Evolutionary conservation across 169 alveolate genomes (phyloP).

Genomic region (Eimeria sp.): DNA sequence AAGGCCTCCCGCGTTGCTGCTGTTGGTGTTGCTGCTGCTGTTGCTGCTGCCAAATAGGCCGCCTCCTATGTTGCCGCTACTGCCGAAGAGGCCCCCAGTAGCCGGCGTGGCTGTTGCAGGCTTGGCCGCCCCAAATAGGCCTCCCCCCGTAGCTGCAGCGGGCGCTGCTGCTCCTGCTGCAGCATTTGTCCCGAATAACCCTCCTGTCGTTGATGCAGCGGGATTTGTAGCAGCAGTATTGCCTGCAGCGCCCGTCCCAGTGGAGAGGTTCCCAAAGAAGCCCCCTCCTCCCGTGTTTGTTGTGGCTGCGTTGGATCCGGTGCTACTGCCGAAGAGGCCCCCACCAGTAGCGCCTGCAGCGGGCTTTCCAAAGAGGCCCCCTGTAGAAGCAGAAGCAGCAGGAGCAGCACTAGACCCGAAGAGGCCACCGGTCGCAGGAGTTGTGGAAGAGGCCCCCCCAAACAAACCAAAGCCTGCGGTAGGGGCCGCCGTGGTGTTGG

Average conservation of each 20-base stretch:
- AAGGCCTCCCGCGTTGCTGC: neutral
- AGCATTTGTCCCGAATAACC: constrained; percentile 17
- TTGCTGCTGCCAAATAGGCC: constrained; percentile 43
- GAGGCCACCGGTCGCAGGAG: constrained; percentile 9
- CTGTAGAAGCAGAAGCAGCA: neutral
- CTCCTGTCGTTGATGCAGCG: neutral
- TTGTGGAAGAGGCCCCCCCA: neutral
- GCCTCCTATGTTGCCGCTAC: constrained; percentile 14
- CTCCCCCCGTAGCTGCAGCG: constrained; percentile 8
- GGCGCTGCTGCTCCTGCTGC: constrained; percentile 30
- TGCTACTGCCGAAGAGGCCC: neutral
- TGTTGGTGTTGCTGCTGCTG: neutral
- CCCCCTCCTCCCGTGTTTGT: neutral
- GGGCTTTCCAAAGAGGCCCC: constrained; percentile 53
- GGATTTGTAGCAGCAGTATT: constrained; percentile 13
- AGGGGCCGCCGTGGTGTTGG: constrained; percentile 15
- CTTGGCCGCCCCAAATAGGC: constrained; percentile 20
- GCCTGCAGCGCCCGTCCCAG: neutral
- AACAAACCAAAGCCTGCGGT: constrained; percentile 15
- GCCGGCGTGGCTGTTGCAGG: neutral
- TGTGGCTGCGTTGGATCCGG: neutral
- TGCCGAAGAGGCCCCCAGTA: constrained; percentile 38
- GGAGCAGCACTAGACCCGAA: constrained; percentile 20
- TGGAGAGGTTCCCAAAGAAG: neutral
- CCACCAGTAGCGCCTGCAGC: neutral